phyloP scores from a whole-genome alignment of 2,329 filamentous ascomycete genomes.

The Drechslera avenae region DNA sequence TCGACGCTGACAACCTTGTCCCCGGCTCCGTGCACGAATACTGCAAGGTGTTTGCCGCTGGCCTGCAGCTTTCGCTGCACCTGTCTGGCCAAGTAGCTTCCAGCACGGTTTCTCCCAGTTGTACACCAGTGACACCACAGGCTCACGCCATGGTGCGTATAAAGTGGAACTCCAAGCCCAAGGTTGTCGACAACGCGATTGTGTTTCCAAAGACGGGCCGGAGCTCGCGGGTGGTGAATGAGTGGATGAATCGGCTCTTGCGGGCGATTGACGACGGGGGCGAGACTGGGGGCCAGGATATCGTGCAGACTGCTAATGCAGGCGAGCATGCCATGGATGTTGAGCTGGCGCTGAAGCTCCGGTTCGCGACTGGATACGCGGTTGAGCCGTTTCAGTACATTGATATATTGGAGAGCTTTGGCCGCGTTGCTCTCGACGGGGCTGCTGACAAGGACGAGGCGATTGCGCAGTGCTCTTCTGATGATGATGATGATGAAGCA shows the following conservation, averaged over 20 bases:
- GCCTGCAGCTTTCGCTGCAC: conserved; percentile 12
- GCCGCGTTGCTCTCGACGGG: no score
- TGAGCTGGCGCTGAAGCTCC: conserved; percentile 16
- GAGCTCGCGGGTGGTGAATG: conserved; percentile 20
- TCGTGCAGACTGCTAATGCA: conserved; percentile 20
- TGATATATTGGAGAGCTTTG: neutral
- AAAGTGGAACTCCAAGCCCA: conserved; percentile 26
- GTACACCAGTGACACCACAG: neutral
- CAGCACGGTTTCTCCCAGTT: no score
- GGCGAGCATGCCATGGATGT: conserved; percentile 25
- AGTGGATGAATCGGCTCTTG: conserved; percentile 20
- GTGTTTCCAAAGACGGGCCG: conserved; percentile 16
- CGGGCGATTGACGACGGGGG: neutral
- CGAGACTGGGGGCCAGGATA: neutral
- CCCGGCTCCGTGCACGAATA: conserved; percentile 24
- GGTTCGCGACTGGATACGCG: conserved; percentile 23
- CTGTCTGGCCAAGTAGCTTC: no score
- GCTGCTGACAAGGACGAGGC: conserved; percentile 7
- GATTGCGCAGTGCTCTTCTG: neutral
- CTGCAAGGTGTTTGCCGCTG: conserved; percentile 25
- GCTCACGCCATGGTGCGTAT: conserved; percentile 23
- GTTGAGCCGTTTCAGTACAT: conserved; percentile 24
- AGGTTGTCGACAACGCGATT: conserved; percentile 14
- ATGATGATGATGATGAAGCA: neutral
- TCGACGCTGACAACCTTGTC: conserved; percentile 25